Base-by-base conservation (phyloP, 2,329 filamentous ascomycete genomes). In the Penicillium carneum region DNA sequence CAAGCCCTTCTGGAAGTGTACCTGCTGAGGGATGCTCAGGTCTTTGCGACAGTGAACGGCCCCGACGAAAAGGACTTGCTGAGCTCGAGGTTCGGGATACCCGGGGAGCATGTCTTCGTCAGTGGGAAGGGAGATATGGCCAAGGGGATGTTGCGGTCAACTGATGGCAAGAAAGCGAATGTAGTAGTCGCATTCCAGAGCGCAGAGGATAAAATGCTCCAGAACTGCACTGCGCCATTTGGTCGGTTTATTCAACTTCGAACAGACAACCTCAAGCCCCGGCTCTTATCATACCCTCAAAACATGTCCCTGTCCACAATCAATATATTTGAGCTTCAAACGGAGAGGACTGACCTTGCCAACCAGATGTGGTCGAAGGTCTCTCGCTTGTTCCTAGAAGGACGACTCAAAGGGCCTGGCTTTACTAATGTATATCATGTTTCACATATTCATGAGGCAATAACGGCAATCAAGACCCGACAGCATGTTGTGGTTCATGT, bases 171-270 rank as follows among this genome's bases (percentile, higher is more conserved):
- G n/a, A 57, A 55, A 5, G 62, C 67, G 6, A 58, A 69, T 12
- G 50, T 67, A 4, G 52, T 70, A 2, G 54, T 74, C 9, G 63
- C 65, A 14, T 62, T 59, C 34, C 20, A 50, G 2, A 34, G 31
- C 3, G 4, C 18, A 9, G 45, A 53, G 2, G 50, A 54, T 7
- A 26, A 23, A 4, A 16, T 12, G 0, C 8, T 59, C 1, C 55
- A 50, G 1, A 39, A 12, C 7, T 69, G 64, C 48, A 52, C 71
- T 23, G 68, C 71, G 1, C 34, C 62, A 16, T 74, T 69, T 55
- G 75, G 76, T 1, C 68, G 62, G 23, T 71, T 78, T 33, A 61
- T 79, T 14, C 72, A 76, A 26, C 59, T 78, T 48, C 65, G 63
- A 8, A 68, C 64, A 36, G 61, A 45, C 9, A 56, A 67, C 9